Base-by-base conservation (phyloP, 495 filamentous ascomycete species). In the Aspergillus indologenus region DNA sequence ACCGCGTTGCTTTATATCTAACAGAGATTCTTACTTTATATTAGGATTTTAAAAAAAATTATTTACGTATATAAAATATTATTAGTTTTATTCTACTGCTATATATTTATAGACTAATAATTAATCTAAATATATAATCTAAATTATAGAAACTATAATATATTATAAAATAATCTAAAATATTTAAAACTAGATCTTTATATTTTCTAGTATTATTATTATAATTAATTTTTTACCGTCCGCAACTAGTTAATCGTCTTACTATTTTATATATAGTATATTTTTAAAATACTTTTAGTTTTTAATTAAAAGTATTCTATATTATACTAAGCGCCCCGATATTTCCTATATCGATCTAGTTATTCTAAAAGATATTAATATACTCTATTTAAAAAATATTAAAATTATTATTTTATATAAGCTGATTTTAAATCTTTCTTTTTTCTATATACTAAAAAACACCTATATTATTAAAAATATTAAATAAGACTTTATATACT, bases 401-500 rank as follows among this genome's bases (percentile, higher is more conserved):
- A n/a, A n/a, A n/a, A n/a, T n/a, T n/a, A n/a, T n/a, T n/a, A n/a
- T n/a, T n/a, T n/a, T n/a, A n/a, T n/a, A n/a, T n/a, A n/a, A n/a
- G n/a, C n/a, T n/a, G n/a, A n/a, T n/a, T n/a, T n/a, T n/a, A n/a
- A n/a, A n/a, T n/a, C n/a, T n/a, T n/a, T n/a, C n/a, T n/a, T n/a
- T n/a, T n/a, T n/a, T n/a, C n/a, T n/a, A n/a, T n/a, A n/a, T 29
- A 4, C 9, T 29, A 29, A 29, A 4, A 29, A 40, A 40, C 12
- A 40, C 12, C 20, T 57, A 57, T 57, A 42, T 40, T 58, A 50
- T 50, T 22, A 40, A 59, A 60, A 65, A 50, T 53, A 65, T 60
- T 51, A 63, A 65, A 31, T 63, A 56, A 56, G 46, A 52, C 31
- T 57, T 22, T 59, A 50, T 45, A 45, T 54, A 51, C 49, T 53